A percentile compares a stretch with the other conserved stretches of the same genome.
These are phyloP conservation scores for Candida vartiovaarae DNA, from an alignment of 805 yeast genomes.

Conservation along the genomic window DNA sequence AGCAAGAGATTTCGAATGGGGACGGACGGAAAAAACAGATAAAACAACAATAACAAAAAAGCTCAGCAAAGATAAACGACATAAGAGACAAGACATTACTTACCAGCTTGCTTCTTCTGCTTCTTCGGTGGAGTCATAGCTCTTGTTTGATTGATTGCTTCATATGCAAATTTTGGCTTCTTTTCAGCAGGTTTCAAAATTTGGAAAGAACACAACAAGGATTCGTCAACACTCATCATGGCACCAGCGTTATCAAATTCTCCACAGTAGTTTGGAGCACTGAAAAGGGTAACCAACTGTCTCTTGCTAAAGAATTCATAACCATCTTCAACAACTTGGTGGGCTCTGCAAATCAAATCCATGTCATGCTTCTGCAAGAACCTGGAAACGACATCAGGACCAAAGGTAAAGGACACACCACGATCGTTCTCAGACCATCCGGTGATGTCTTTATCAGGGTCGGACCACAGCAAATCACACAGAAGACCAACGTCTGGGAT, in stretches of 20 bases:
- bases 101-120: slow-evolving; percentile 40
- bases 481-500: slow-evolving; percentile 74
- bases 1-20: not conserved
- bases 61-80: not conserved
- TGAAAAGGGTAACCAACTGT: slow-evolving; percentile 69
- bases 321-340: slow-evolving; percentile 88
- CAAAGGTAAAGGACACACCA: slow-evolving; percentile 76
- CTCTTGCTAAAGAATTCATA: slow-evolving; percentile 74
- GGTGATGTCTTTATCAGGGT: slow-evolving; percentile 51
- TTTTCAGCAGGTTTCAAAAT: slow-evolving; percentile 62
- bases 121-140: slow-evolving; percentile 56
- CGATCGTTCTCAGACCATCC: slow-evolving; percentile 81
- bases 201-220: slow-evolving; percentile 87
- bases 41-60: not conserved
- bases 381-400: slow-evolving; percentile 62
- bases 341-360: slow-evolving; percentile 76
- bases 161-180: slow-evolving; percentile 58
- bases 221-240: slow-evolving; percentile 93
- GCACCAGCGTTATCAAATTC: slow-evolving; percentile 88
- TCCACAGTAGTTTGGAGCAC: slow-evolving; percentile 71
- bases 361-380: slow-evolving; percentile 61
- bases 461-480: slow-evolving; percentile 79
- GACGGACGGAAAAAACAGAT: not conserved
- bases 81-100: slow-evolving; percentile 3
- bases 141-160: slow-evolving; percentile 34